Base-by-base conservation (phyloP, 495 filamentous ascomycete species). In the Baudoinia panamericana region DNA sequence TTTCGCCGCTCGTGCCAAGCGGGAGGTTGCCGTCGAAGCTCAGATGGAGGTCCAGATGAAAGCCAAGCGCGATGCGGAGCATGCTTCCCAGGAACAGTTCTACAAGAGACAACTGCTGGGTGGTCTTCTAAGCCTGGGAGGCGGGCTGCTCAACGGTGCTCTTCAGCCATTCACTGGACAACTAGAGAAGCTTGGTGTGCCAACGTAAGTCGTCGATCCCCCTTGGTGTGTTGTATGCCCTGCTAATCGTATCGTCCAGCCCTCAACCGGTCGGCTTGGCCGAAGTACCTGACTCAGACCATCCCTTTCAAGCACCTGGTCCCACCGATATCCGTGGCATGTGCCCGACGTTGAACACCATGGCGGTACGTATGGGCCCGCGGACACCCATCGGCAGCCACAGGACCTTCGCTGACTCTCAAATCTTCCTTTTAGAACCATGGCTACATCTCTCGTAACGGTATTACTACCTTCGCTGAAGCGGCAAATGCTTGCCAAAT, bases 261-360 rank as follows among this genome's bases (percentile, higher is more conserved):
- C 25, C 25, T 7, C 25, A 27, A 27, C 7, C 7, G 25, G 7
- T 27, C 25, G n/a, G 25, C 25, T 27, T 27, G 25, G n/a, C 7
- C 7, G 25, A 27, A n/a, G n/a, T 27, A 7, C 25, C 25, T 7
- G 25, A 11, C 25, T 53, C 39, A 45, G 39, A 10, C 50, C n/a
- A n/a, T n/a, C n/a, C n/a, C n/a, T n/a, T n/a, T n/a, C n/a, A n/a
- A n/a, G n/a, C n/a, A n/a, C n/a, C n/a, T n/a, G n/a, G n/a, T n/a
- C n/a, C n/a, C n/a, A n/a, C n/a, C n/a, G n/a, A n/a, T n/a, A n/a
- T n/a, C n/a, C n/a, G n/a, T n/a, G n/a, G n/a, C n/a, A n/a, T n/a
- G n/a, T n/a, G n/a, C n/a, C n/a, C n/a, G n/a, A n/a, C n/a, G n/a
- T n/a, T n/a, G n/a, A n/a, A n/a, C n/a, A n/a, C n/a, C n/a, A n/a